Conservation (phyloP, 2,329 filamentous ascomycete species). For the Huntiella moniliformis region DNA sequence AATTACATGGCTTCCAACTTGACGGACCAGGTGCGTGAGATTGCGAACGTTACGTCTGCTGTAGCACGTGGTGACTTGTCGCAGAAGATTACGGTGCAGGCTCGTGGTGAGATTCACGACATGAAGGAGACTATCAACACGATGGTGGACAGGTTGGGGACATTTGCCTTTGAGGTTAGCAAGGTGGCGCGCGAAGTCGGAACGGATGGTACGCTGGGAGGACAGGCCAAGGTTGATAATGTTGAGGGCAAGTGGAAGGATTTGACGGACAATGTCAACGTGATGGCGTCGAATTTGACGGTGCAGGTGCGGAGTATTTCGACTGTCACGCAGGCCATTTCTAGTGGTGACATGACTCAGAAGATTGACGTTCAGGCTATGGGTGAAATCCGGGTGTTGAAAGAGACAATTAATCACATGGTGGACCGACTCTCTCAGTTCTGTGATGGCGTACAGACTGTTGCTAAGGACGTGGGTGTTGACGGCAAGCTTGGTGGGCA, state of each 20-base stretch:
- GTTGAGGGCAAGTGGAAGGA: slow-evolving; percentile 98
- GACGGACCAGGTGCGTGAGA: slow-evolving; percentile 93
- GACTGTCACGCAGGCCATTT: slow-evolving; percentile 84
- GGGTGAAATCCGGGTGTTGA: slow-evolving; percentile 82
- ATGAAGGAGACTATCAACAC: slow-evolving; percentile 97
- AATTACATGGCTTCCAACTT: slow-evolving; percentile 98
- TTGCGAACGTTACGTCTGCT: slow-evolving; percentile 88
- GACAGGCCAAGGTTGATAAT: slow-evolving; percentile 82
- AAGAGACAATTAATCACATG: slow-evolving; percentile 98
- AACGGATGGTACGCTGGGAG: slow-evolving; percentile 83
- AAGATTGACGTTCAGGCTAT: slow-evolving; percentile 91
- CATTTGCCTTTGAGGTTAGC: slow-evolving; percentile 92
- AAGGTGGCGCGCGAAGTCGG: slow-evolving; percentile 90
- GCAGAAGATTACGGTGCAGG: slow-evolving; percentile 88
- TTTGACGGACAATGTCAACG: slow-evolving; percentile 78
- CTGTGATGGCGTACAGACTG: slow-evolving; percentile 86
- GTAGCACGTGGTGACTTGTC: slow-evolving; percentile 88
- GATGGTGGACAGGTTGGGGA: slow-evolving; percentile 93
- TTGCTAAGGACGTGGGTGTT: slow-evolving; percentile 90
- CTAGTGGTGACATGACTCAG: slow-evolving; percentile 86
- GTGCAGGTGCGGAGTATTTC: slow-evolving; percentile 52
- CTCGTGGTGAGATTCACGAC: slow-evolving; percentile 82
- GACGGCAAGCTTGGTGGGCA: slow-evolving; percentile 98
- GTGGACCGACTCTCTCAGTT: slow-evolving; percentile 88
- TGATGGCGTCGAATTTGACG: slow-evolving; percentile 49